Base-by-base conservation (phyloP, 441 rosid genomes). In the Breynia disticha region DNA sequence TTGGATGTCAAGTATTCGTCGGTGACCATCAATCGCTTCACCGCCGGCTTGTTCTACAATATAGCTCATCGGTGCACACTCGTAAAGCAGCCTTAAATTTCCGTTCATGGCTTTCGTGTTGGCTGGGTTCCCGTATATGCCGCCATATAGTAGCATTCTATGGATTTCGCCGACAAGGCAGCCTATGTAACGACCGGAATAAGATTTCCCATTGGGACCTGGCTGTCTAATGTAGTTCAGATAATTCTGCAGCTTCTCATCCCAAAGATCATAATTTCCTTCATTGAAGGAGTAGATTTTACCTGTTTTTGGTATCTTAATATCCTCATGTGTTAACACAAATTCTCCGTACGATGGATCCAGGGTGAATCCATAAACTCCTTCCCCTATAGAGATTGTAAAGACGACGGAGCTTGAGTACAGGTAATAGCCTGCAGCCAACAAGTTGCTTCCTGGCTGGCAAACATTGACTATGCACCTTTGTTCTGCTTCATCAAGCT, bases 281-380 rank as follows among this genome's bases (percentile, higher is more conserved):
- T 91, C 98, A 60, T 91, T 88, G 67, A 88, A 91, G 5, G 97
- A 55, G 65, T 86, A 91, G 4, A 88, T 88, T 55, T 84, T 91
- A 7, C 98, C 95, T 0, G 91, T 64, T 70, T 81, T 82, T 0
- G 97, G 98, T 39, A 86, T 88, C 78, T 86, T 84, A 11, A 88
- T 67, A 54, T 77, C 80, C 52, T 82, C 83, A 69, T 86, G 97
- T 0, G 98, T 86, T 16, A 88, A 73, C 50, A 91, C 95, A 42
- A 91, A 86, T 59, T 88, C 94, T 0, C 96, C 98, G 41, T 82
- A 91, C 89, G 84, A 83, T n/a, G 95, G 98, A 59, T 91, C 98
- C 46, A 88, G 66, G 11, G 84, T 84, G 76, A 88, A 91, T 43
- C 86, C 67, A 45, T 71, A 91, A 49, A 91, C 98, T 0, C 96